Base-by-base conservation (phyloP, 2,329 filamentous ascomycete genomes). In the Pyrenochaeta sp. region DNA sequence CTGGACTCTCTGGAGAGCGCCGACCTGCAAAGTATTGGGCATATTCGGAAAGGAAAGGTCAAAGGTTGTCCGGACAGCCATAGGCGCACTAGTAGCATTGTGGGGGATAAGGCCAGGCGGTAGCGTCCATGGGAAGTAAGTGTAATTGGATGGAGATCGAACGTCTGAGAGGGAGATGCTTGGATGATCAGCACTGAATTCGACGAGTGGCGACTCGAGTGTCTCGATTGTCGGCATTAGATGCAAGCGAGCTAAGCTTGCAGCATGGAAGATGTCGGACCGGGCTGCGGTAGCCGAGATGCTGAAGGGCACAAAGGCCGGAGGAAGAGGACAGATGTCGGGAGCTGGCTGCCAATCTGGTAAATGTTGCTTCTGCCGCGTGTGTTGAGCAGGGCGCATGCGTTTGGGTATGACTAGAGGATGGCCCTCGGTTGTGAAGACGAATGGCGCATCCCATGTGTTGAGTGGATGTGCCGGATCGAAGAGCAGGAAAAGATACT, bases 341-440 rank as follows among this genome's bases (percentile, higher is more conserved):
- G 81, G 66, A 6, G 55, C 54, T 14, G 64, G 55, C 37, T 68
- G 62, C 47, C 58, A 12, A 58, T 49, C 7, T 46, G 53, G 3
- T 45, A 18, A 18, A 20, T 40, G 4, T 42, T 23, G 29, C 2
- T 31, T 47, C 15, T 49, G 41, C 33, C 30, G 47, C 12, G 44
- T 33, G 11, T 37, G 40, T n/a, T 58, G 60, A 7, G 52, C 29
- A n/a, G 63, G 54, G 15, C 75, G 69, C 6, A 77, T 56, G 0
- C 67, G 66, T 47, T 73, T 73, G 0, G 93, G 93, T 46, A 99
- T 89, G 36, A 98, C 83, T 39, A 99, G 81, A 2, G 95, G 95
- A 75, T 99, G 95, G 0, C 94, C 95, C 77, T 99, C 95, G 0
- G 95, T 99, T 0, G 91, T 95, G 73, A 99, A 98, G 12, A 99